phyloP scores from a whole-genome alignment of 352 stramenopile species.

The Globisporangium recalcitrans region DNA sequence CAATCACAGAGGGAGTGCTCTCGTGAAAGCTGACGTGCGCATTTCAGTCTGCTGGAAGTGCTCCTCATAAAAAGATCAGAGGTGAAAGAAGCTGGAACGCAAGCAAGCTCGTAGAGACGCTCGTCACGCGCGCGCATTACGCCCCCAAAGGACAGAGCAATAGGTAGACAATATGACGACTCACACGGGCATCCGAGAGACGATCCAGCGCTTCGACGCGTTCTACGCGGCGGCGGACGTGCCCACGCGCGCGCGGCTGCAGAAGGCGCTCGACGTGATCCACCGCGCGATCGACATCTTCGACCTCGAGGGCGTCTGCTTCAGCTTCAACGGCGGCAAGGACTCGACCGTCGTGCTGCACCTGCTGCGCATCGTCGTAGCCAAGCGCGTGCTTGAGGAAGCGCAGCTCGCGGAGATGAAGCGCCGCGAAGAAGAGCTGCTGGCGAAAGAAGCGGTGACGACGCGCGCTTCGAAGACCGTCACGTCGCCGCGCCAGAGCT shows the following conservation, averaged over 20 bases:
- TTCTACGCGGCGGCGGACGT: slow-evolving; percentile 48
- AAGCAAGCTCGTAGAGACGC: neutral
- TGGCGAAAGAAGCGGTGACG: neutral
- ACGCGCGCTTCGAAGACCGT: slow-evolving; percentile 31
- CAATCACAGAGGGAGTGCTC: neutral
- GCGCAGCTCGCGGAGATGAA: slow-evolving; percentile 16
- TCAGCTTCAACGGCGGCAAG: slow-evolving; percentile 93
- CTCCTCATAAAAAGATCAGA: neutral
- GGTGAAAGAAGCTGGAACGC: neutral
- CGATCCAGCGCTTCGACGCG: slow-evolving; percentile 51
- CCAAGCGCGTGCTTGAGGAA: slow-evolving; percentile 61
- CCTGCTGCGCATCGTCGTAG: slow-evolving; percentile 77
- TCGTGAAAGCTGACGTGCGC: slow-evolving; percentile 3
- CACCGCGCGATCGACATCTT: slow-evolving; percentile 81
- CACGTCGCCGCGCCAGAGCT: slow-evolving; percentile 55
- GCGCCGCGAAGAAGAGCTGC: neutral
- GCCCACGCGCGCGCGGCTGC: slow-evolving; percentile 40
- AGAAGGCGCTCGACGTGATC: slow-evolving; percentile 70
- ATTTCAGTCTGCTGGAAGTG: neutral
- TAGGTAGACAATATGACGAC: neutral
- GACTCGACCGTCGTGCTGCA: slow-evolving; percentile 91
- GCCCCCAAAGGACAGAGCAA: neutral
- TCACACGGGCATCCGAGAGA: slow-evolving; percentile 16
- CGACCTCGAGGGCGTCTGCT: slow-evolving; percentile 62
- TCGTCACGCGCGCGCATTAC: neutral